These are phyloP conservation scores for Sutorius eximius DNA, from an alignment of 1,284 basidiomycete species.

Conservation along the genomic window DNA sequence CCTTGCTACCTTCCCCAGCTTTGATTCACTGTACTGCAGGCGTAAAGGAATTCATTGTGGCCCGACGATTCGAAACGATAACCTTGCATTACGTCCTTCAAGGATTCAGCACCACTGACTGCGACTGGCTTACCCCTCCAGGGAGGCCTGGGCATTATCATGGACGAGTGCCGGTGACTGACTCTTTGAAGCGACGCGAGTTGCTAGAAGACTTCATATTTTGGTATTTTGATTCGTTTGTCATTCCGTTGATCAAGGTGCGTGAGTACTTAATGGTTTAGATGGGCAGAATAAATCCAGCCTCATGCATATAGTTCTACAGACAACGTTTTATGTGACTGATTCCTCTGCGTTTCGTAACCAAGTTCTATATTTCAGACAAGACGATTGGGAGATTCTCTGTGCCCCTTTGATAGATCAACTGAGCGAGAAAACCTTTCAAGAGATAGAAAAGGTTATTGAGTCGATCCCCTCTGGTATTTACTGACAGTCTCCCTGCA, in stretches of 20 bases:
- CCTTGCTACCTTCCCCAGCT: background rate
- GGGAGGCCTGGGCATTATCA: slow-evolving; percentile 40
- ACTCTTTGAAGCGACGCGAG: slow-evolving; percentile 72
- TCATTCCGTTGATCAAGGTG: slow-evolving; percentile 82
- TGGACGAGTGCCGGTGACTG: slow-evolving; percentile 58
- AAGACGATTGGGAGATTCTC: slow-evolving; percentile 89
- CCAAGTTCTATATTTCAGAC: slow-evolving; percentile 87
- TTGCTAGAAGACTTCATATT: slow-evolving; percentile 83
- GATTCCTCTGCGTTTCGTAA: slow-evolving; percentile 90
- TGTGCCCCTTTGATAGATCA: slow-evolving; percentile 79
- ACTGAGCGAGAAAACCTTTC: slow-evolving; percentile 67
- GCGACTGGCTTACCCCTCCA: slow-evolving; percentile 75
- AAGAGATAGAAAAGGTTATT: slow-evolving; percentile 56
- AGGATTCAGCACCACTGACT: slow-evolving; percentile 72
- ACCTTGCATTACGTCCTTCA: slow-evolving; percentile 83
- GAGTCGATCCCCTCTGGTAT: background rate
- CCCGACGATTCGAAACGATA: slow-evolving; percentile 79
- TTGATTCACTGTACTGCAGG: slow-evolving; percentile 43
- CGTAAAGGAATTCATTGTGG: slow-evolving; percentile 68
- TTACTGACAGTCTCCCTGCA: slow-evolving; percentile 32
- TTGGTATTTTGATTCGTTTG: slow-evolving; percentile 90
- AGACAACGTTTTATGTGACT: slow-evolving; percentile 95
- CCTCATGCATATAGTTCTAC: background rate
- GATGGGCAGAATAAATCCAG: background rate
- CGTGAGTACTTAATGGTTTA: background rate